These are phyloP conservation scores for Microbotryum silenes-acaulis DNA, from an alignment of 1,284 basidiomycete genomes.

Conservation along the genomic window DNA sequence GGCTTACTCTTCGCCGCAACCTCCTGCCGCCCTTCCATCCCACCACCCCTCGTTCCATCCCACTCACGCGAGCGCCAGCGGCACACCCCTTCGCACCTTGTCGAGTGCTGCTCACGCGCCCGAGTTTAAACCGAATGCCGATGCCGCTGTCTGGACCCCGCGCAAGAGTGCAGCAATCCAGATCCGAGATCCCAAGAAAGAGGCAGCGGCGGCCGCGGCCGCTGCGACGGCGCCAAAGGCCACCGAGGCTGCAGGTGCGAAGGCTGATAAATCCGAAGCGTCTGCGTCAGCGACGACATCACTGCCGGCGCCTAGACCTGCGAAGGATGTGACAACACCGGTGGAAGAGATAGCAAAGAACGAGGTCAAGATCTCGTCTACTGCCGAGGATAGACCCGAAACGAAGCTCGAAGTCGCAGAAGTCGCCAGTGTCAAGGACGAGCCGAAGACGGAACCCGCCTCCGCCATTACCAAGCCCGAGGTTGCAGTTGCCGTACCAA, in stretches of 20 bases:
- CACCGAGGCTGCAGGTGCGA: slow-evolving; percentile 14
- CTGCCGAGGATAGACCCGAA: slow-evolving; percentile 11
- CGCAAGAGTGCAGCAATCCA: slow-evolving; percentile 30
- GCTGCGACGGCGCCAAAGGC: slow-evolving; percentile 10
- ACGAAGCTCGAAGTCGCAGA: slow-evolving; percentile 44
- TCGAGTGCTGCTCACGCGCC: slow-evolving; percentile 14
- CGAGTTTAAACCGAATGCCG: slow-evolving; percentile 24
- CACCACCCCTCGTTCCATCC: slow-evolving; percentile 3
- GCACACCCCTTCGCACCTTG: slow-evolving; percentile 14
- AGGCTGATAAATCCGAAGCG: slow-evolving; percentile 10
- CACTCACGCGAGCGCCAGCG: slow-evolving; percentile 12
- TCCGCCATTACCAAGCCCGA: slow-evolving; percentile 31
- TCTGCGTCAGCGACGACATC: too few species aligned
- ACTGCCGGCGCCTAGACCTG: background rate
- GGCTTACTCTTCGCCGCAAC: slow-evolving; percentile 23
- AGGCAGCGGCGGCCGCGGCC: slow-evolving; percentile 3
- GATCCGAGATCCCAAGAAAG: slow-evolving; percentile 31
- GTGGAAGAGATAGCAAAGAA: slow-evolving; percentile 34
- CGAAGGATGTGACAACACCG: slow-evolving; percentile 32
- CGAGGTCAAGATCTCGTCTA: background rate
- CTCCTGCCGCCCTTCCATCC: slow-evolving; percentile 10
- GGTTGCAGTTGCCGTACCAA: too few species aligned
- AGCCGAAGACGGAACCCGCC: slow-evolving; percentile 16
- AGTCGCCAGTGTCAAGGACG: slow-evolving; percentile 19
- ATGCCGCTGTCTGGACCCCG: slow-evolving; percentile 18